phyloP scores from a whole-genome alignment of 78 protist species.

The Dictyostelium citrinum region DNA sequence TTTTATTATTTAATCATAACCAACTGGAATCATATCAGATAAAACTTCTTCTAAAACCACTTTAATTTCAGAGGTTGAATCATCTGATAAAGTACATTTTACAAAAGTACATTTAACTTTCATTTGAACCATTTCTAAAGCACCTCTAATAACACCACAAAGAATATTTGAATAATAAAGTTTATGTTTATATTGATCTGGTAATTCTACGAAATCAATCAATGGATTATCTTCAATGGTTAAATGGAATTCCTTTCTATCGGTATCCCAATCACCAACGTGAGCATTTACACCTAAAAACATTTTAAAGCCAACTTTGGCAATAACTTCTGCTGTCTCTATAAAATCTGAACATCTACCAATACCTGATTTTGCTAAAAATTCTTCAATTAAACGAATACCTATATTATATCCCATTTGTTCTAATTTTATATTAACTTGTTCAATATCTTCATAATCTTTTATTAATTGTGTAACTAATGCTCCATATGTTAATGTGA shows the following conservation, averaged over 20 bases:
- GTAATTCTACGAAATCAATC: slow-evolving; percentile 96
- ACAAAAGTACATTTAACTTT: slow-evolving; percentile 78
- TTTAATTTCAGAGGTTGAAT: slow-evolving; percentile 86
- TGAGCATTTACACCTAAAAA: slow-evolving; percentile 93
- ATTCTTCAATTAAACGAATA: slow-evolving; percentile 95
- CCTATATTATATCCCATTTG: slow-evolving; percentile 98
- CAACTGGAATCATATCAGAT: slow-evolving; percentile 79
- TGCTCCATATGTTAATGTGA: slow-evolving; percentile 98
- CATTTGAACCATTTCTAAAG: slow-evolving; percentile 94
- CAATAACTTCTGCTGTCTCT: slow-evolving; percentile 96
- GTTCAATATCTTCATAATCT: slow-evolving; percentile 91
- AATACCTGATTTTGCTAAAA: slow-evolving; percentile 89
- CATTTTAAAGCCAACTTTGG: slow-evolving; percentile 97
- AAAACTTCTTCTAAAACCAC: slow-evolving; percentile 84
- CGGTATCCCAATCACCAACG: slow-evolving; percentile 78
- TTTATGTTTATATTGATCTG: slow-evolving; percentile 73
- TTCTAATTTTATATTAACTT: slow-evolving; percentile 95
- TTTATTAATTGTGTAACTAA: slow-evolving; percentile 95
- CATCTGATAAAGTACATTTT: slow-evolving; percentile 87
- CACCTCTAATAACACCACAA: slow-evolving; percentile 98
- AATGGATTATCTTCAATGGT: slow-evolving; percentile 86
- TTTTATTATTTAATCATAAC: slow-evolving; percentile 68
- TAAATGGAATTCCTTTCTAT: slow-evolving; percentile 82
- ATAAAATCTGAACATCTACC: slow-evolving; percentile 82
- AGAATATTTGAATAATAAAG: slow-evolving; percentile 90